These are phyloP conservation scores for Boletus reticuloceps DNA, from an alignment of 768 basidiomycete genomes.

Conservation along the genomic window DNA sequence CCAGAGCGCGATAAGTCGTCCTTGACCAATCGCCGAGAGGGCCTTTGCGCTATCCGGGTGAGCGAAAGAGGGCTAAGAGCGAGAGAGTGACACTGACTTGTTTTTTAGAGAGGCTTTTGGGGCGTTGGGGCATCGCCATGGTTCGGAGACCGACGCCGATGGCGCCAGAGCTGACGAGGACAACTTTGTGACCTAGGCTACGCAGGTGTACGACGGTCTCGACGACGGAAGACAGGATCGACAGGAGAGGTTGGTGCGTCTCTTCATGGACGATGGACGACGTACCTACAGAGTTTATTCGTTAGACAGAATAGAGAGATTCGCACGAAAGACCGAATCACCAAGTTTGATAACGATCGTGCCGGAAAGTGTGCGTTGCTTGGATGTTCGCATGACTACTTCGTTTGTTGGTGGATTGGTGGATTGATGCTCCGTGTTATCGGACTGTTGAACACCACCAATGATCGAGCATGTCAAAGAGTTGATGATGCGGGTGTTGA, in stretches of 20 bases:
- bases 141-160: conserved; percentile 93
- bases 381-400: conserved; percentile 13
- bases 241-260: conserved; percentile 88
- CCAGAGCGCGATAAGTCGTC: conserved; percentile 93
- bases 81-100: conserved; percentile 56
- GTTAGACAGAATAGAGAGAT: conserved; percentile 9
- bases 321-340: conserved; percentile 28
- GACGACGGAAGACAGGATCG: conserved; percentile 87
- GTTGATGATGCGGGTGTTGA: too few relatives aligned
- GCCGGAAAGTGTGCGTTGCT: conserved; percentile 36
- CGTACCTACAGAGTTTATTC: conserved; percentile 49
- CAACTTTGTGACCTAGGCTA: conserved; percentile 84
- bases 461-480: too few relatives aligned
- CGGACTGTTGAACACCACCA: too few relatives aligned
- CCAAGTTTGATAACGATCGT: conserved; percentile 89
- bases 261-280: conserved; percentile 96
- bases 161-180: conserved; percentile 96
- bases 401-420: conserved; percentile 3
- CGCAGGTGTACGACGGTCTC: conserved; percentile 84
- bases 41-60: conserved; percentile 54
- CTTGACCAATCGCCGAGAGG: conserved; percentile 95
- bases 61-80: conserved; percentile 1
- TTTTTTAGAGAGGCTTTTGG: conserved; percentile 86
- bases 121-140: conserved; percentile 78
- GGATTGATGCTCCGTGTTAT: too few relatives aligned